A percentile compares a stretch with the other conserved stretches of the same genome.
Evolutionary conservation across 2,329 filamentous ascomycete species (phyloP).

Genomic region (Periconia digitata): DNA sequence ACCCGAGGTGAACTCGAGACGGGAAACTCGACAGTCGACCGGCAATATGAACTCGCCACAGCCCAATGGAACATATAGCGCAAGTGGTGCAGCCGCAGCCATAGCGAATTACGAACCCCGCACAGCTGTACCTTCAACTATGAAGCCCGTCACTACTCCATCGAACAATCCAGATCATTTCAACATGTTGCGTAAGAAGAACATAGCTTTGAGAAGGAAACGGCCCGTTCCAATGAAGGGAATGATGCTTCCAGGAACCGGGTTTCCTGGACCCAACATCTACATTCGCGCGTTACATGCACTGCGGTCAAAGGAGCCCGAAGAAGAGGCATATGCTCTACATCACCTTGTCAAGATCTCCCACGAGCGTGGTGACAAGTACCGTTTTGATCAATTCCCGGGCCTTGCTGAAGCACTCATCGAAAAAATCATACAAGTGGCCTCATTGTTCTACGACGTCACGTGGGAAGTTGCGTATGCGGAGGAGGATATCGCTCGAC

Average conservation of each 20-base stretch:
- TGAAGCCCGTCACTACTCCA: conserved; percentile 75
- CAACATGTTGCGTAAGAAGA: conserved; percentile 57
- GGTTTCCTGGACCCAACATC: conserved; percentile 80
- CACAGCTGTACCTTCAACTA: conserved; percentile 61
- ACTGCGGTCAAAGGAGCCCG: conserved; percentile 73
- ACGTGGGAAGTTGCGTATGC: conserved; percentile 77
- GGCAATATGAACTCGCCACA: conserved; percentile 47
- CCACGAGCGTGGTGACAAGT: conserved; percentile 91
- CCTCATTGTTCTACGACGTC: conserved; percentile 77
- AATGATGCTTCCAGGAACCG: conserved; percentile 64
- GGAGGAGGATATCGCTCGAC: conserved; percentile 48
- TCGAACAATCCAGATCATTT: conserved; percentile 73
- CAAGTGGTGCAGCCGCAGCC: conserved; percentile 53
- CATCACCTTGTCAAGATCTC: conserved; percentile 96
- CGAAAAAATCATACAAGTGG: conserved; percentile 79
- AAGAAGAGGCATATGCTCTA: conserved; percentile 89
- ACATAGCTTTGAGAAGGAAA: conserved; percentile 49
- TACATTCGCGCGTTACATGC: conserved; percentile 86
- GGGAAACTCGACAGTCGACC: conserved; percentile 61
- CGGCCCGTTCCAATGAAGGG: conserved; percentile 44
- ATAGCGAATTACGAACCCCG: conserved; percentile 72
- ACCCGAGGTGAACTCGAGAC: conserved; percentile 67
- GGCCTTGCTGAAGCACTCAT: conserved; percentile 85
- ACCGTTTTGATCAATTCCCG: conserved; percentile 89
- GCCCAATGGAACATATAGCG: conserved; percentile 41